Percentiles rank a stretch among this genome's conserved stretches.
These are phyloP conservation scores for Chaetomiaceae sp. DNA, from an alignment of 2,329 filamentous ascomycete genomes.

Conservation along the genomic window DNA sequence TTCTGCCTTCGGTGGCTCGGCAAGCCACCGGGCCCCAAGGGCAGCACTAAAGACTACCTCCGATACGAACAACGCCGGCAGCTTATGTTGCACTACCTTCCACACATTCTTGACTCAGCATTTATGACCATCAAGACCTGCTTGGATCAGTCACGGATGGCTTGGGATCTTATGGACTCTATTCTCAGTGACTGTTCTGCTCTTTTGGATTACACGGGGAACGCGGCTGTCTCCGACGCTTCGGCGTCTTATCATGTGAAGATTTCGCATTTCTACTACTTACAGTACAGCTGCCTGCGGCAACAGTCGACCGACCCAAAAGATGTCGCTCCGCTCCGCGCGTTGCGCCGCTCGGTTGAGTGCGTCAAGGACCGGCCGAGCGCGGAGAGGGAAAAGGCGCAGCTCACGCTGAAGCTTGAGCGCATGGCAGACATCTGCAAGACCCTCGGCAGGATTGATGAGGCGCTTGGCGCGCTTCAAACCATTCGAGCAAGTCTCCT, in stretches of 20 bases:
- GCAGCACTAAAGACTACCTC: constrained; percentile 50
- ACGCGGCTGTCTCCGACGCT: constrained; percentile 29
- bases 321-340: constrained; percentile 43
- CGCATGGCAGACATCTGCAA: constrained; percentile 57
- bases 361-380: constrained; percentile 49
- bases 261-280: constrained; percentile 66
- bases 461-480: constrained; percentile 52
- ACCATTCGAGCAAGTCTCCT: constrained; percentile 58
- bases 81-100: constrained; percentile 45
- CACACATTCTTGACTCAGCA: constrained; percentile 54
- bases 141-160: constrained; percentile 40
- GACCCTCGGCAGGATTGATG: constrained; percentile 44
- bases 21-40: constrained; percentile 45
- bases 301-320: constrained; percentile 38
- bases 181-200: constrained; percentile 50
- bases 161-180: constrained; percentile 52
- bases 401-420: constrained; percentile 59
- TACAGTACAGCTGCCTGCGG: constrained; percentile 49
- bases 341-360: constrained; percentile 59
- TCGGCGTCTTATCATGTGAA: constrained; percentile 52
- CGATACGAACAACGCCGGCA: constrained; percentile 57
- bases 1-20: constrained; percentile 58
- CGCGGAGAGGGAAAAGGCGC: constrained; percentile 52
- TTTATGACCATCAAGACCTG: constrained; percentile 50
- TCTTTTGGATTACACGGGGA: constrained; percentile 48